These are phyloP conservation scores for Nakaseomyces sp. DNA, from an alignment of 1,139 yeast genomes.

Conservation along the genomic window DNA sequence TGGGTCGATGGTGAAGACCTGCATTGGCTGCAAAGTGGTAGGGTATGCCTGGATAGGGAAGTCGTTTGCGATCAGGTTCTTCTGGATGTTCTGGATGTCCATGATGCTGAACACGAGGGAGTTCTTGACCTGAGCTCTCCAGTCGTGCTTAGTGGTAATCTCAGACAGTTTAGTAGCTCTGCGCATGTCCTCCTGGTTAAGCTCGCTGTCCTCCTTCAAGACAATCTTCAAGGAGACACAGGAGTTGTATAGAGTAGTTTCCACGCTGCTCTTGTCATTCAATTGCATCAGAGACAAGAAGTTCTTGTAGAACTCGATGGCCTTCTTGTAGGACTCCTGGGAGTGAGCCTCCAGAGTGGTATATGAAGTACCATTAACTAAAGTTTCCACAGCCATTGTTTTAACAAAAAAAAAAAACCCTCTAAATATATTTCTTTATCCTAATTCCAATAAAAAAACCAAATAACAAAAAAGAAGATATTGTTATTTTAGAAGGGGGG, in stretches of 20 bases:
- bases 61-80: slow-evolving; percentile 21
- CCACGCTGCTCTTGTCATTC: slow-evolving; percentile 6
- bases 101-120: slow-evolving; percentile 31
- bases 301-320: slow-evolving; percentile 25
- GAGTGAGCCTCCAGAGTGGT: slow-evolving; percentile 28
- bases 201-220: slow-evolving; percentile 16
- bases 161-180: slow-evolving; percentile 14
- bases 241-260: slow-evolving; percentile 14
- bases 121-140: slow-evolving; percentile 32
- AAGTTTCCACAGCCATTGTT: slow-evolving; percentile 26
- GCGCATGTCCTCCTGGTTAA: slow-evolving; percentile 14
- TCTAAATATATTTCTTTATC: too few species aligned
- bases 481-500: neutral
- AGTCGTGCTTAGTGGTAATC: slow-evolving; percentile 23
- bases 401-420: too few species aligned
- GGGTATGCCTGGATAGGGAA: slow-evolving; percentile 38
- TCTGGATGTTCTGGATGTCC: slow-evolving; percentile 25
- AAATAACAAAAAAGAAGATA: too few species aligned
- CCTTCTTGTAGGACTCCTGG: slow-evolving; percentile 19
- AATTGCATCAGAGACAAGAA: slow-evolving; percentile 10
- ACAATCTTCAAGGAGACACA: slow-evolving; percentile 18
- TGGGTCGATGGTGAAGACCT: slow-evolving; percentile 51
- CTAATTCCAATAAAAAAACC: too few species aligned
- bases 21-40: slow-evolving; percentile 55
- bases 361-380: slow-evolving; percentile 31